Evolutionary conservation across 352 stramenopile genomes (phyloP).

Genomic region (Phytophthora hybrid): DNA sequence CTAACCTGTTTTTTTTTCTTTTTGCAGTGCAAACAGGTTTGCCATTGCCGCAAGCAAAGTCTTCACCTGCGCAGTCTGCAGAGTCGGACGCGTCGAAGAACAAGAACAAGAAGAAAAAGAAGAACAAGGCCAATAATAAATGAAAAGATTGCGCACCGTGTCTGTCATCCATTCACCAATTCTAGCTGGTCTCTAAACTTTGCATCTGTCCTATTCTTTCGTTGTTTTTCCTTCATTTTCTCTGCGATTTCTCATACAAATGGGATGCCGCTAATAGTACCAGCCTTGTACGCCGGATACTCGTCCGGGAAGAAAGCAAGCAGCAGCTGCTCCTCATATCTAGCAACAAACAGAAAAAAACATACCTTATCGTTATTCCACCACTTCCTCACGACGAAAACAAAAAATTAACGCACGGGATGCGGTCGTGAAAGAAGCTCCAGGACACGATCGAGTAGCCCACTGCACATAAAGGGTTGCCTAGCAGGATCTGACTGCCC

Average conservation of each 20-base stretch:
- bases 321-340: constrained; percentile 94
- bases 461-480: constrained; percentile 90
- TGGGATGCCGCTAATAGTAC: constrained; percentile 93
- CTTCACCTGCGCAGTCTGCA: constrained; percentile 1
- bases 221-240: background rate
- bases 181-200: constrained; percentile 17
- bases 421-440: constrained; percentile 96
- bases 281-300: constrained; percentile 91
- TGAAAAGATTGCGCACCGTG: constrained; percentile 1
- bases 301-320: constrained; percentile 92
- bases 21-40: constrained; percentile 51
- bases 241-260: constrained; percentile 72
- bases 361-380: too few relatives aligned
- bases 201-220: constrained; percentile 9
- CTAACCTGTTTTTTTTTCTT: background rate
- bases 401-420: constrained; percentile 73
- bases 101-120: constrained; percentile 63
- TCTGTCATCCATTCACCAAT: background rate
- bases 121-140: constrained; percentile 42
- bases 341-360: constrained; percentile 32
- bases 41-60: constrained; percentile 41
- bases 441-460: constrained; percentile 92
- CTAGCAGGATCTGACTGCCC: constrained; percentile 94
- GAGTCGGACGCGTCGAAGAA: constrained; percentile 30
- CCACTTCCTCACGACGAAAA: constrained; percentile 1